Evolutionary conservation across 306 rosid species (phyloP).

Genomic region (Urtica urens): DNA sequence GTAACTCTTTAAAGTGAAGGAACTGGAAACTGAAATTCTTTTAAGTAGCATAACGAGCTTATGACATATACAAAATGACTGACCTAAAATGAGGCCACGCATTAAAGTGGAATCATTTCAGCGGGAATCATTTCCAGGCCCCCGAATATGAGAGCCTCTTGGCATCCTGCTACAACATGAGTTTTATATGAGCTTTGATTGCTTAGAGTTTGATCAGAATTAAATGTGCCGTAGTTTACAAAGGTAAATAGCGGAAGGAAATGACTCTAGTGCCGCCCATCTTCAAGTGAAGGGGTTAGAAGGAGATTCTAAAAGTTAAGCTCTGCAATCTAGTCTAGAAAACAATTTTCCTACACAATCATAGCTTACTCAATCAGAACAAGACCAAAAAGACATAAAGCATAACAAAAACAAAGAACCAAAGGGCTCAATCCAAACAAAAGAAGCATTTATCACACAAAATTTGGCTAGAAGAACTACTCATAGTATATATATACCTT

Average conservation of each 20-base stretch:
- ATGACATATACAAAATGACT: conserved; percentile 53
- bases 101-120: conserved; percentile 63
- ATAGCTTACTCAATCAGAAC: conserved; percentile 1
- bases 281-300: conserved; percentile 26
- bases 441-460: neutral
- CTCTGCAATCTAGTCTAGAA: neutral
- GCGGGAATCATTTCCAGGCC: conserved; percentile 62
- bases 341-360: conserved; percentile 4
- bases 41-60: conserved; percentile 39
- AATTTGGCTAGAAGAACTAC: neutral
- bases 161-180: conserved; percentile 66
- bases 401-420: neutral
- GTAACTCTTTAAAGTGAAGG: conserved; percentile 22
- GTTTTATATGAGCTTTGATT: conserved; percentile 44
- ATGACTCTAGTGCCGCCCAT: conserved; percentile 30
- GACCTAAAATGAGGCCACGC: conserved; percentile 74
- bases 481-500: conserved; percentile 40
- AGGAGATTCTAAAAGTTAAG: conserved; percentile 6
- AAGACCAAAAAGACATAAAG: neutral
- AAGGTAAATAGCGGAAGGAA: conserved; percentile 46
- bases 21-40: conserved; percentile 31
- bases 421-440: conserved; percentile 2
- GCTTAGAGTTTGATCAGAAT: conserved; percentile 29
- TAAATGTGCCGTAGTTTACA: conserved; percentile 43
- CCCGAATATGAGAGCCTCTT: conserved; percentile 63